Evolutionary conservation across 352 stramenopile genomes (phyloP).

Genomic region (Paralagenidium karlingii): DNA sequence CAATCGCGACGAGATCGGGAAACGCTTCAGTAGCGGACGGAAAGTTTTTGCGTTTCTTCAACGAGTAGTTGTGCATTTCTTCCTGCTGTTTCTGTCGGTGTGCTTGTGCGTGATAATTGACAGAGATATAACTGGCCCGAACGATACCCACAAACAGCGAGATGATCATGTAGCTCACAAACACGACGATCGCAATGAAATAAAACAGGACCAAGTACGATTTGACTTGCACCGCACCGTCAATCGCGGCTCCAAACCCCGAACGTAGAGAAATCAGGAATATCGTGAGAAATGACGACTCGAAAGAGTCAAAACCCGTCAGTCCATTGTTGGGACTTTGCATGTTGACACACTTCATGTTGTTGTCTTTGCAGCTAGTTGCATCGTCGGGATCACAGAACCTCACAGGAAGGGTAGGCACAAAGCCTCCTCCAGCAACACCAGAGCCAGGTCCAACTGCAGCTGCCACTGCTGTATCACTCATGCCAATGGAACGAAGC

Average conservation of each 20-base stretch:
- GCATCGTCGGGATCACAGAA: conserved; percentile 7
- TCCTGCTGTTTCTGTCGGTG: conserved; percentile 10
- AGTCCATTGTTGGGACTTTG: conserved; percentile 50
- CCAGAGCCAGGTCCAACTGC: conserved; percentile 2
- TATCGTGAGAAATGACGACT: conserved; percentile 68
- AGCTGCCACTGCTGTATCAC: conserved; percentile 10
- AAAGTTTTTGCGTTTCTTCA: conserved; percentile 36
- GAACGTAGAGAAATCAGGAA: conserved; percentile 69
- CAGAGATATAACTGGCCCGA: conserved; percentile 59
- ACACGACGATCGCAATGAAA: conserved; percentile 69
- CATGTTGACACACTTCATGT: conserved; percentile 44
- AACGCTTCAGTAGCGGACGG: conserved; percentile 39
- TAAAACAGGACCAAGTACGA: conserved; percentile 70
- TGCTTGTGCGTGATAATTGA: conserved; percentile 17
- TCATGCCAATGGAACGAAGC: conserved; percentile 4
- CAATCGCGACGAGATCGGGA: conserved; percentile 37
- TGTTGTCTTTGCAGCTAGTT: conserved; percentile 1
- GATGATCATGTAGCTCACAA: conserved; percentile 79
- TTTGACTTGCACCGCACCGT: conserved; percentile 52
- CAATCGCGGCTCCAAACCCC: conserved; percentile 61
- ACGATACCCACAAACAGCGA: conserved; percentile 76
- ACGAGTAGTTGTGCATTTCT: conserved; percentile 30
- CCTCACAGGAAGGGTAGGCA: neutral
- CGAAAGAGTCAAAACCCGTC: conserved; percentile 75
- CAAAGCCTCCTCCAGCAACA: neutral